Base-by-base conservation (phyloP, 192 early-diverging fungal species). In the Rhizophagus clarus region DNA sequence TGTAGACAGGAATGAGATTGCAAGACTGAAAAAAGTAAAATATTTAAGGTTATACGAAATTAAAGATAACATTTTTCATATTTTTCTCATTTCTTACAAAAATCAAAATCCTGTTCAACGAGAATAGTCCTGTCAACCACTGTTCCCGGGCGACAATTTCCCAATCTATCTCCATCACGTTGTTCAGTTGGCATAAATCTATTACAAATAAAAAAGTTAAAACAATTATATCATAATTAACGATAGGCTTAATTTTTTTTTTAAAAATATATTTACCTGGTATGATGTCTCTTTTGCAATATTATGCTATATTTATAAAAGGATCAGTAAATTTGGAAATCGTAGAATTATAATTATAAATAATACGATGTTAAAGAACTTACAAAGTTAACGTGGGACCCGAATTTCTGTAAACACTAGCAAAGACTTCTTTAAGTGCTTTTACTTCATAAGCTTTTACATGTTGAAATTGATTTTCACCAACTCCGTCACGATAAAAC, bases 251-350 rank as follows among this genome's bases (percentile, higher is more conserved):
- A 28, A 26, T 26, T 24, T n/a, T 2, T 6, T 22, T 6, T n/a
- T n/a, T n/a, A n/a, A n/a, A 64, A 28, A 64, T 22, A 64, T 64
- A 64, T 64, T 29, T 64, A 64, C 62, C 91, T 82, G 12, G 93
- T 91, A 74, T 95, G 93, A 81, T 98, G 95, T 14, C 96, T 90
- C 82, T 98, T 96, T 81, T 94, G 93, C 5, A 94, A 91, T 10
- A 93, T 86, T n/a, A 95, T 83, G 81, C 89, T 56, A 56, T 56
- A 56, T 12, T 12, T 12, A 12, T 45, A 22, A 56, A 56, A 17
- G 49, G 17, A 56, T 56, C n/a, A 56, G 51, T 56, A 56, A 56
- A 45, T 12, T 45, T 12, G 1, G 11, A 45, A 45, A 45, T 12
- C 5, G 11, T 45, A 45, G 2, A 45, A 40, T 40, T 4, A 49